These are phyloP conservation scores for Penicillium antarcticum DNA, from an alignment of 495 filamentous ascomycete species.

Conservation along the genomic window DNA sequence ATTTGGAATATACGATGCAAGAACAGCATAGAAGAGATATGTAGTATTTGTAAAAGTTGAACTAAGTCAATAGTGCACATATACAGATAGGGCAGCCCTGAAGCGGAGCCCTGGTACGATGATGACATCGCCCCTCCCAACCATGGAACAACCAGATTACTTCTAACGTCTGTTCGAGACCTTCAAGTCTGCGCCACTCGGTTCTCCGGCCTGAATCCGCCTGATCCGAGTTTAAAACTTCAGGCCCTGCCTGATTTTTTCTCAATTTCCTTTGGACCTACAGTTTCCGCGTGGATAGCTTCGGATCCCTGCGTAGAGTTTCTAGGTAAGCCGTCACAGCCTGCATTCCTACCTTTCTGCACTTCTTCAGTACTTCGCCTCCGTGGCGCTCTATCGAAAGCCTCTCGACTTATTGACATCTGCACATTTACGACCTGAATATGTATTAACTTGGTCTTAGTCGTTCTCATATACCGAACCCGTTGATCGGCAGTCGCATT, in stretches of 20 bases:
- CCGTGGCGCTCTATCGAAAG: too few species aligned
- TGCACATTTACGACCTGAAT: background rate
- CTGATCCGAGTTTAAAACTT: background rate
- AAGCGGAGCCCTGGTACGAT: too few species aligned
- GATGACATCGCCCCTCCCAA: constrained; percentile 3
- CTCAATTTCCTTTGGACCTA: too few species aligned
- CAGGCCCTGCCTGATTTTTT: background rate
- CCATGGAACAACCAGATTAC: background rate
- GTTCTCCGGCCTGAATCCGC: background rate
- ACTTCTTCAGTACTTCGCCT: too few species aligned
- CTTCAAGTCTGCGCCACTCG: background rate
- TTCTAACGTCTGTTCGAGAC: background rate
- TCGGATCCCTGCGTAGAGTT: too few species aligned
- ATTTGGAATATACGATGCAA: background rate
- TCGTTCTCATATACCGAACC: background rate
- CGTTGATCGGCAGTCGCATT: constrained; percentile 3
- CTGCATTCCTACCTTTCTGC: too few species aligned
- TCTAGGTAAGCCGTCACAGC: too few species aligned
- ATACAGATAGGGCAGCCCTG: too few species aligned
- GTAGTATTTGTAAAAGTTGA: background rate
- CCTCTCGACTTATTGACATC: too few species aligned
- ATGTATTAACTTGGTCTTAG: background rate
- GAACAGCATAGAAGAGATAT: too few species aligned
- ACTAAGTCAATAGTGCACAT: background rate
- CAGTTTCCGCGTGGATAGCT: too few species aligned